Base-by-base conservation (phyloP, 148 eudicot genomes). In the Polygonum aviculare region DNA sequence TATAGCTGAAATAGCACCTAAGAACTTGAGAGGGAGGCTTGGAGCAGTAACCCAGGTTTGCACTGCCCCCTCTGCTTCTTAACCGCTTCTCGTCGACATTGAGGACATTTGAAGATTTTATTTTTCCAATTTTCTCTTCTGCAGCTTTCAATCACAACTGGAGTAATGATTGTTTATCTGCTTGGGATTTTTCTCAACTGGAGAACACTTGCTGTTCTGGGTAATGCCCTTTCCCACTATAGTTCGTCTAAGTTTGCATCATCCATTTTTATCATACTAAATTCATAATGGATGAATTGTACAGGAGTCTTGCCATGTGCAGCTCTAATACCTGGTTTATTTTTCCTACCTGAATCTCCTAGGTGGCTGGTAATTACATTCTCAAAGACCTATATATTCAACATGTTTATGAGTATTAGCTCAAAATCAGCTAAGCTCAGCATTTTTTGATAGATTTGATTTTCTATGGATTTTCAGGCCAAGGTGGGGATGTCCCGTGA, bases 301-400 rank as follows among this genome's bases (percentile, higher is more conserved):
- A 81, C 90, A 94, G 98, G 97, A 78, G 83, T 79, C 70, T 79
- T 94, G 75, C 97, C 98, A 11, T 90, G 96, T 82, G 75, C 85
- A 19, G 72, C 81, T 8, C 79, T 94, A 89, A 89, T 92, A 77
- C 98, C 97, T 79, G 96, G 97, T 74, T 80, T 94, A 69, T 94
- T 94, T 85, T 94, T 94, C 67, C 77, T 94, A 78, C 98, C 98
- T 15, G 98, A 92, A 77, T 94, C 98, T 84, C 98, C 98, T 78
- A 86, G 98, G 73, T 92, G 98, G 97, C 85, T 94, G 98, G 98
- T 94, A 84, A 85, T 41, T 57, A 38, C 44, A 73, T 16, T 35
- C 62, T 36, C n/a, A 33, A 63, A 63, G 18, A 33, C 69, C 6
- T 63, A 1, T 26, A 26, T 26, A 26, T 63, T 40, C 38, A 31